Evolutionary conservation across 2,329 filamentous ascomycete species (phyloP).

Genomic region (Aspergillus novoparasiticus): DNA sequence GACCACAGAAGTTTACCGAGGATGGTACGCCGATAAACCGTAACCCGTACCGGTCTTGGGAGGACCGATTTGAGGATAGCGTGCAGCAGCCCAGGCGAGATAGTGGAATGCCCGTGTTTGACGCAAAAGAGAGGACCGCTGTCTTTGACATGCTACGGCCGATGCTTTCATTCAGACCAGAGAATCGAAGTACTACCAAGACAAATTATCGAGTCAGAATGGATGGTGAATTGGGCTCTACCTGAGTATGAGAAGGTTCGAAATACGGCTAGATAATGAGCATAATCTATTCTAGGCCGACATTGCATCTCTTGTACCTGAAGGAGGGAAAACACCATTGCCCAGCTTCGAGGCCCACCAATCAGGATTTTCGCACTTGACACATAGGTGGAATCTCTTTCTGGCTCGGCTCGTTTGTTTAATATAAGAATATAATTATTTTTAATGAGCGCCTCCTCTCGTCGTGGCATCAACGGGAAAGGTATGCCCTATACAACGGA

Average conservation of each 20-base stretch:
- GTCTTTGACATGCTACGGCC: background rate
- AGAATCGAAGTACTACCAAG: background rate
- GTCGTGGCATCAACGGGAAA: rapidly evolving
- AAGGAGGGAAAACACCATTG: rapidly evolving
- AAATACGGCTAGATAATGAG: too few relatives aligned
- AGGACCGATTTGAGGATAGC: background rate
- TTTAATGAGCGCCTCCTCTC: too few relatives aligned
- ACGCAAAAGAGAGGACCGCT: background rate
- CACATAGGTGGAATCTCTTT: too few relatives aligned
- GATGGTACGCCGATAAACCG: slow-evolving; percentile 21
- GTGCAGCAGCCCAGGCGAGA: background rate
- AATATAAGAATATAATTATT: too few relatives aligned
- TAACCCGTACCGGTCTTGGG: background rate
- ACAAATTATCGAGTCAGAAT: background rate
- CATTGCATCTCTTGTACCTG: too few relatives aligned
- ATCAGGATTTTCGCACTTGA: too few relatives aligned
- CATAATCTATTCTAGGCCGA: too few relatives aligned
- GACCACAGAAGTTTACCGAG: slow-evolving; percentile 26
- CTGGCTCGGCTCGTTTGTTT: too few relatives aligned
- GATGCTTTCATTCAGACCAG: background rate
- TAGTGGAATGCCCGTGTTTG: background rate
- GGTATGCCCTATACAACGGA: too few relatives aligned
- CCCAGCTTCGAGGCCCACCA: too few relatives aligned
- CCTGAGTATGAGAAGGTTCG: too few relatives aligned
- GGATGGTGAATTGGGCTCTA: background rate